Evolutionary conservation across 139 green algal species (phyloP).

Genomic region (Haematococcus lacustris): DNA sequence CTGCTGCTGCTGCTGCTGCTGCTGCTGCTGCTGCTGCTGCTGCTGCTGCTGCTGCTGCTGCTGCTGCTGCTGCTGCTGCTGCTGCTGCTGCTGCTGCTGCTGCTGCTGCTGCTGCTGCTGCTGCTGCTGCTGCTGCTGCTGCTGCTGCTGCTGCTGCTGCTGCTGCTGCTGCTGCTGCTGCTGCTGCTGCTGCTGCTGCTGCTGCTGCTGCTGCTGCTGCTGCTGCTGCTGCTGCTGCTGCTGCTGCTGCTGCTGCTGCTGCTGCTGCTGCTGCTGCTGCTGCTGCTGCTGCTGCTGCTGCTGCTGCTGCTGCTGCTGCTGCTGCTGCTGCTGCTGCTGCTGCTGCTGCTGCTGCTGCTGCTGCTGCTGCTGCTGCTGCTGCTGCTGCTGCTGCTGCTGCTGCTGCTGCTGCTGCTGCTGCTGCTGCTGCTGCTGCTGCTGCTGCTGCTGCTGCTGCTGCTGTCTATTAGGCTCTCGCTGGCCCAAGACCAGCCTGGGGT

Average conservation of each 20-base stretch:
- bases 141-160: too few relatives aligned
- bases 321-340: background rate
- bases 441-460: background rate
- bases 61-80: background rate
- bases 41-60: background rate
- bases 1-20: background rate
- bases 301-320: background rate
- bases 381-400: background rate
- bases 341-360: background rate
- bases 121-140: too few relatives aligned
- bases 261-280: background rate
- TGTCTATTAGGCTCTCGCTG: background rate
- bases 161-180: too few relatives aligned
- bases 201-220: too few relatives aligned
- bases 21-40: background rate
- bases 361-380: background rate
- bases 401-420: background rate
- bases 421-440: background rate
- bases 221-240: too few relatives aligned
- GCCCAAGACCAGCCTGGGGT: background rate
- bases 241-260: background rate
- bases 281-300: background rate
- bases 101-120: background rate
- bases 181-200: too few relatives aligned
- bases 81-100: background rate